phyloP scores from a whole-genome alignment of 345 rosid species.

The Noccaea bulbosa region DNA sequence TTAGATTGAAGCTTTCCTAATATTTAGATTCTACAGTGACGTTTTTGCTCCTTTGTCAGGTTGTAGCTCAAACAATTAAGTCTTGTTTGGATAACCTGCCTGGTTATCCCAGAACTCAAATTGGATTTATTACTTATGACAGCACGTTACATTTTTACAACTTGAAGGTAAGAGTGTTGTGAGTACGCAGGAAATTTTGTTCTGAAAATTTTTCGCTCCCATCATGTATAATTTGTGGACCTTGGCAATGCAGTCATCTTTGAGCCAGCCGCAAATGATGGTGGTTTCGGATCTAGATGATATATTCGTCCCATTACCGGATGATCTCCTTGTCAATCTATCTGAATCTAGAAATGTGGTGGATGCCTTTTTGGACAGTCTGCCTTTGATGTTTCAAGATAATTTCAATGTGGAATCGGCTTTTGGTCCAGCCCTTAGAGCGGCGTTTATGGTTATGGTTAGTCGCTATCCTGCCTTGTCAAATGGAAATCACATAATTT shows the following conservation, averaged over 20 bases:
- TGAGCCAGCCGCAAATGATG: slow-evolving; percentile 99
- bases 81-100: slow-evolving; percentile 95
- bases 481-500: slow-evolving; percentile 5
- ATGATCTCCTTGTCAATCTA: slow-evolving; percentile 98
- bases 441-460: slow-evolving; percentile 97
- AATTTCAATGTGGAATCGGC: slow-evolving; percentile 92
- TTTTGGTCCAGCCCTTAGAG: slow-evolving; percentile 96
- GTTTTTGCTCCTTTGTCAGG: slow-evolving; percentile 50
- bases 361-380: slow-evolving; percentile 86
- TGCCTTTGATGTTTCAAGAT: slow-evolving; percentile 94
- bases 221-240: slow-evolving; percentile 24
- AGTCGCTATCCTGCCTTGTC: slow-evolving; percentile 40
- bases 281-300: slow-evolving; percentile 97
- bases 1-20: slow-evolving; percentile 21
- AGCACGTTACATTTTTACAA: slow-evolving; percentile 97
- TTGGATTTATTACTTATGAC: slow-evolving; percentile 96
- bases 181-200: slow-evolving; percentile 20
- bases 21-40: slow-evolving; percentile 16
- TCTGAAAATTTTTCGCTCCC: slow-evolving; percentile 12
- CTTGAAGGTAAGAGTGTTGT: slow-evolving; percentile 76
- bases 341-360: slow-evolving; percentile 95
- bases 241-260: slow-evolving; percentile 75
- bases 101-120: slow-evolving; percentile 97
- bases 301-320: slow-evolving; percentile 87
- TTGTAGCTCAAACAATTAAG: slow-evolving; percentile 91